phyloP scores from a whole-genome alignment of 2,329 filamentous ascomycete genomes.

The Apiospora marii region DNA sequence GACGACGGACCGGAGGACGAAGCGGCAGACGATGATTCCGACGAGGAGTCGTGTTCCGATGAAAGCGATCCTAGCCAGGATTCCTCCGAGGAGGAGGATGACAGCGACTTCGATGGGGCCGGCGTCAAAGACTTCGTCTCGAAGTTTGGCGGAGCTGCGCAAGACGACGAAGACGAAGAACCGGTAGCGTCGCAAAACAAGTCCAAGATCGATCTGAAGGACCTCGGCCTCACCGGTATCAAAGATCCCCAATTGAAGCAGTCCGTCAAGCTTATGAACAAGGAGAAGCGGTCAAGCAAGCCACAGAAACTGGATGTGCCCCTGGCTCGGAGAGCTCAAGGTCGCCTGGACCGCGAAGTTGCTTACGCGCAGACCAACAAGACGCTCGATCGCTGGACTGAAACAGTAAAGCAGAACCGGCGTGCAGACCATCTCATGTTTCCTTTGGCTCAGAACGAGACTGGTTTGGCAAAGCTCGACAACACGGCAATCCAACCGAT shows the following conservation, averaged over 20 bases:
- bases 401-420: conserved; percentile 94
- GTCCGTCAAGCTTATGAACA: conserved; percentile 77
- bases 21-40: conserved; percentile 54
- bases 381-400: conserved; percentile 88
- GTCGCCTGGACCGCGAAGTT: conserved; percentile 79
- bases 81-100: conserved; percentile 52
- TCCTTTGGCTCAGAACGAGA: conserved; percentile 78
- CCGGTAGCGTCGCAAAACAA: conserved; percentile 61
- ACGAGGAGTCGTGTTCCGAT: conserved; percentile 53
- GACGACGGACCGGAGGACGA: conserved; percentile 59
- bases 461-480: conserved; percentile 62
- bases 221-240: conserved; percentile 74
- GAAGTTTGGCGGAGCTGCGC: conserved; percentile 70
- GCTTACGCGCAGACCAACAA: conserved; percentile 93
- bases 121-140: conserved; percentile 61
- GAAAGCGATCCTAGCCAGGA: conserved; percentile 52
- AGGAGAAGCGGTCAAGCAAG: conserved; percentile 65
- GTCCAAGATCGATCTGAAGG: conserved; percentile 76
- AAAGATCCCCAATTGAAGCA: conserved; percentile 80
- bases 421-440: conserved; percentile 90
- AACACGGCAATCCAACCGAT: conserved; percentile 72
- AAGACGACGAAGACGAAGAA: conserved; percentile 58
- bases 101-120: conserved; percentile 59
- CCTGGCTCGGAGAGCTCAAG: conserved; percentile 85
- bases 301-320: conserved; percentile 81